Conservation (phyloP, 176 grass and related monocot genomes). For the Eleusine indica region DNA sequence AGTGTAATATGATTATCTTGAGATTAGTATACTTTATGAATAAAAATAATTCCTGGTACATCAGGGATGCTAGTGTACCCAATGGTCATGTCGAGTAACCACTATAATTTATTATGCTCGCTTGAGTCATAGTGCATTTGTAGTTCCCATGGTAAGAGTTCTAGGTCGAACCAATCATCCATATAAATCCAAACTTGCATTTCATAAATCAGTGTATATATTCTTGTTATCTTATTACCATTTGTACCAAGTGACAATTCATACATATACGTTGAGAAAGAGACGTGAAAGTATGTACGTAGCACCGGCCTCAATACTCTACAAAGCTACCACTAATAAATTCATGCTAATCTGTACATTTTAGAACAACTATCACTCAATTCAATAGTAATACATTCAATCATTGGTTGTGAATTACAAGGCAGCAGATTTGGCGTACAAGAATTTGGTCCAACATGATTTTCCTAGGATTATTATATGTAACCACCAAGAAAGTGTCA, state of each 20-base stretch:
- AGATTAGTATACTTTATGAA: no score
- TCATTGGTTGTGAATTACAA: constrained; percentile 17
- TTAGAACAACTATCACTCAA: background rate
- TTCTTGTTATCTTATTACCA: no score
- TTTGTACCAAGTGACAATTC: background rate
- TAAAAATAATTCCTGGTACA: no score
- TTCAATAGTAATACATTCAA: background rate
- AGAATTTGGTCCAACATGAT: background rate
- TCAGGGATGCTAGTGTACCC: no score
- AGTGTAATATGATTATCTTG: no score
- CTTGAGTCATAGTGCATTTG: no score
- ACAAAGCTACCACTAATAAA: background rate
- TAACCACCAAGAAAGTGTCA: constrained; percentile 15
- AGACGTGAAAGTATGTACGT: background rate
- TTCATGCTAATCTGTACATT: background rate
- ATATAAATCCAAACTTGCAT: no score
- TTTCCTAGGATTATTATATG: constrained; percentile 15
- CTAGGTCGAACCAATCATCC: no score
- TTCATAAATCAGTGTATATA: no score
- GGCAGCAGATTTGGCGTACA: background rate
- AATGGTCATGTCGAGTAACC: no score
- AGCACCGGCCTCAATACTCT: background rate
- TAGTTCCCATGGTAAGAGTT: no score
- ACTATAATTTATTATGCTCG: no score
- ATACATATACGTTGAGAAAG: background rate